Evolutionary conservation across 257 asterid species (phyloP).

Genomic region (Leptodermis oblonga): DNA sequence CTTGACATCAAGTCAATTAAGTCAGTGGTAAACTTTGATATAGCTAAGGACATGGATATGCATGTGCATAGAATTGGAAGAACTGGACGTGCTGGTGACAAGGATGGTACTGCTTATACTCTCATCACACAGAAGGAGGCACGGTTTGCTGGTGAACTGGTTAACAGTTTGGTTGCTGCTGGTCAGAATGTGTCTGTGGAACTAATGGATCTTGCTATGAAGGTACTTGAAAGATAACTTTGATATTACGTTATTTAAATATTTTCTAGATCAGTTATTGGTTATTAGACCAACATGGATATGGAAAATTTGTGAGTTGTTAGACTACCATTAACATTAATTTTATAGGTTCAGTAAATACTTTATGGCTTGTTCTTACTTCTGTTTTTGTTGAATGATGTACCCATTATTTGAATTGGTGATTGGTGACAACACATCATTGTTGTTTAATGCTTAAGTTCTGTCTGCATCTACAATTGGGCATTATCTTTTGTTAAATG

Average conservation of each 20-base stretch:
- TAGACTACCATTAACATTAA: neutral
- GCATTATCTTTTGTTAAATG: neutral
- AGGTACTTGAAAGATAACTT: slow-evolving; percentile 42
- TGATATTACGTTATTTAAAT: neutral
- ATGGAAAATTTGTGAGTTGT: neutral
- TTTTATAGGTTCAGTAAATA: neutral
- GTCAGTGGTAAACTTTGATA: slow-evolving; percentile 90
- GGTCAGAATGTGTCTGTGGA: slow-evolving; percentile 83
- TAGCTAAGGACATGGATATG: slow-evolving; percentile 99
- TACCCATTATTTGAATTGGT: neutral
- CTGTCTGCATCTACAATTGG: neutral
- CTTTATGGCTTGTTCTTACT: neutral
- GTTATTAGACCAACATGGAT: neutral
- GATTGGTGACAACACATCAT: neutral
- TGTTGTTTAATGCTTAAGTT: neutral
- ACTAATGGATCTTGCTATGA: slow-evolving; percentile 99
- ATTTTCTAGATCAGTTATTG: neutral
- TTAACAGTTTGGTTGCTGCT: slow-evolving; percentile 91
- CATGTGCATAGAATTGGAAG: slow-evolving; percentile 99
- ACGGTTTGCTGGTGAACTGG: slow-evolving; percentile 92
- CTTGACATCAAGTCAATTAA: slow-evolving; percentile 97
- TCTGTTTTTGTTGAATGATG: neutral
- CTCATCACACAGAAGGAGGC: slow-evolving; percentile 92
- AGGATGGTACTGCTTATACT: slow-evolving; percentile 96
- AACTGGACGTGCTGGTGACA: slow-evolving; percentile 99